Base-by-base conservation (phyloP, 2,329 filamentous ascomycete genomes). In the Dactylellina haptotyla region DNA sequence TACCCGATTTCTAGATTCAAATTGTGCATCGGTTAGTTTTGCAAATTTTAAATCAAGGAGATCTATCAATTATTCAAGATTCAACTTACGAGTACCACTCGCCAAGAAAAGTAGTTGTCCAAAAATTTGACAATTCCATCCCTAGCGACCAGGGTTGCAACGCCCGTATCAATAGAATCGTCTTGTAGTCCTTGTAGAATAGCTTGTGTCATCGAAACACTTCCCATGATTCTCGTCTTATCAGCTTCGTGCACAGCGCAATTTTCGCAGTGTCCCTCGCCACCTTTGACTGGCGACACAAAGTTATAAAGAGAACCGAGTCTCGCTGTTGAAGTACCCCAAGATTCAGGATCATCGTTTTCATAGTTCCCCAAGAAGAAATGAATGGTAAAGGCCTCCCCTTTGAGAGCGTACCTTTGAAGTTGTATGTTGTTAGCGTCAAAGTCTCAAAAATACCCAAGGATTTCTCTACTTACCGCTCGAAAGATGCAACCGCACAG, bases 191-290 rank as follows among this genome's bases (percentile, higher is more conserved):
- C 46, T 16, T 26, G 26, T 10, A 51, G 14, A 25, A 58, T 34
- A 3, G 53, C 53, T 32, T 58, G 53, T 9, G 53, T 58, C n/a
- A 58, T 26, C 4, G 53, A 58, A n/a, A 58, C 53, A 8, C 9
- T 10, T 2, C 25, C 53, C 20, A 9, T 18, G 9, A 28, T 20
- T 28, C 8, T 28, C 6, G 12, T 28, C 5, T 43, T 43, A 8
- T 4, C 4, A 2, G 4, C 18, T 18, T 34, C 1, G 5, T 58
- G 34, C 3, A 4, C 23, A 3, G 3, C 23, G 20, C 53, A 58
- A 16, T 58, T 58, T 9, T 43, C 53, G 20, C 53, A 58, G 5
- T 2, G 6, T 3, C 34, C 34, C 6, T 26, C n/a, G 14, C n/a
- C 14, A 2, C 20, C 5, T 9, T 28, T n/a, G 12, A 20, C 3